A percentile compares a stretch with the other conserved stretches of the same genome.
Evolutionary conservation across 495 filamentous ascomycete genomes (phyloP).

Genomic region (Annulohypoxylon moriforme): DNA sequence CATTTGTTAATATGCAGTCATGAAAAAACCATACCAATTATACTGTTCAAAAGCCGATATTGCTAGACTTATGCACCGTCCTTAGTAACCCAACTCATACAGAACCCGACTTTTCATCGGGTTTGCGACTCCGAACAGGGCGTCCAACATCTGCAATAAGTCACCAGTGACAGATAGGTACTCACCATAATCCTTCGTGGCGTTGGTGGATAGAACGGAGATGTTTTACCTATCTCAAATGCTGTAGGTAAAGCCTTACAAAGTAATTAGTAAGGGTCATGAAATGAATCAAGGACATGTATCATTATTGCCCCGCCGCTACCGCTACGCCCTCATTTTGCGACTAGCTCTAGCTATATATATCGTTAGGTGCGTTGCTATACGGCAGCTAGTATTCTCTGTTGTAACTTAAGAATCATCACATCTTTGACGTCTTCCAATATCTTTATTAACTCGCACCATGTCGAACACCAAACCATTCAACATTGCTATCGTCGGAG

Average conservation of each 20-base stretch:
- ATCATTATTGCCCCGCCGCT: constrained; percentile 11
- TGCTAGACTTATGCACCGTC: background rate
- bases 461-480: constrained; percentile 43
- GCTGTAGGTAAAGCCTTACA: constrained; percentile 5
- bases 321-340: background rate
- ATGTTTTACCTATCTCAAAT: background rate
- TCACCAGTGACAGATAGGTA: background rate
- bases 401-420: background rate
- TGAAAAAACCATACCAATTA: background rate
- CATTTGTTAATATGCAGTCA: background rate
- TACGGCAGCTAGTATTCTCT: background rate
- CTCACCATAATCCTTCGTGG: background rate
- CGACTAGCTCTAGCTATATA: background rate
- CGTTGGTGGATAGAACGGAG: background rate
- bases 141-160: background rate
- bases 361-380: background rate
- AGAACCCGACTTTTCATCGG: too few relatives aligned
- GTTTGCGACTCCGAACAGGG: background rate
- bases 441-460: background rate
- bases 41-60: background rate
- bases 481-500: constrained; percentile 65
- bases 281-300: constrained; percentile 2
- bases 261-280: constrained; percentile 13
- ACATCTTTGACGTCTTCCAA: background rate
- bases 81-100: background rate